Evolutionary conservation across 2,329 filamentous ascomycete genomes (phyloP), one percentile per base, ranked within the genome.

Genomic region (Hypoxylon rubiginosum): DNA sequence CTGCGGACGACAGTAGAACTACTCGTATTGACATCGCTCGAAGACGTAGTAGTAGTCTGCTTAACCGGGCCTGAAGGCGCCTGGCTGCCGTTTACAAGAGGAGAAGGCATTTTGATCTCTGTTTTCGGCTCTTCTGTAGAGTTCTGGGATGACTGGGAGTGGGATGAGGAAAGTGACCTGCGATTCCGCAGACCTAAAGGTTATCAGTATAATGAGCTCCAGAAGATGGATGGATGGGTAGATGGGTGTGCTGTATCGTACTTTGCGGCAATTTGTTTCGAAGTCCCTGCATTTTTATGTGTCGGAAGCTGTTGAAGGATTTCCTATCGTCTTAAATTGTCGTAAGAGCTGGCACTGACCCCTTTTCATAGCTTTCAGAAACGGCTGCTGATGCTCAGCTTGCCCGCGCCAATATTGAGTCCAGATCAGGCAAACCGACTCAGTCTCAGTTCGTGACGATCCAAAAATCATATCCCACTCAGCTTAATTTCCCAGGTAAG

Each of bases 201-300:
- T n/a, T 39, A 50, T 61, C 28, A 61, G 55, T 55, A 34, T 19
- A 46, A 15, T 9, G 21, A n/a, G 8, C n/a, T 10, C 19, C 15
- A 53, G n/a, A 50, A n/a, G n/a, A n/a, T n/a, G n/a, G n/a, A n/a
- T n/a, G n/a, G n/a, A n/a, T n/a, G n/a, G n/a, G n/a, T n/a, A n/a
- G 15, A 4, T 36, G 10, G 15, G n/a, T 30, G n/a, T 34, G 3
- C 41, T 32, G 39, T 3, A 32, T n/a, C 59, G 34, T 61, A 67
- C 64, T 67, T 64, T 67, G 64, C 64, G 59, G 59, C 45, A 67
- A 21, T 60, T n/a, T n/a, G n/a, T 64, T 67, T 60, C 64, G 64
- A 51, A 64, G 51, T 49, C 32, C 41, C 50, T 60, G 30, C 45
- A n/a, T 17, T 49, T 7, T 43, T 30, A 21, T 56, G 17, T 43